A percentile compares a stretch with the other conserved stretches of the same genome.
phyloP scores from a whole-genome alignment of 495 filamentous ascomycete genomes.

The Symbiotaphrina buchneri region DNA sequence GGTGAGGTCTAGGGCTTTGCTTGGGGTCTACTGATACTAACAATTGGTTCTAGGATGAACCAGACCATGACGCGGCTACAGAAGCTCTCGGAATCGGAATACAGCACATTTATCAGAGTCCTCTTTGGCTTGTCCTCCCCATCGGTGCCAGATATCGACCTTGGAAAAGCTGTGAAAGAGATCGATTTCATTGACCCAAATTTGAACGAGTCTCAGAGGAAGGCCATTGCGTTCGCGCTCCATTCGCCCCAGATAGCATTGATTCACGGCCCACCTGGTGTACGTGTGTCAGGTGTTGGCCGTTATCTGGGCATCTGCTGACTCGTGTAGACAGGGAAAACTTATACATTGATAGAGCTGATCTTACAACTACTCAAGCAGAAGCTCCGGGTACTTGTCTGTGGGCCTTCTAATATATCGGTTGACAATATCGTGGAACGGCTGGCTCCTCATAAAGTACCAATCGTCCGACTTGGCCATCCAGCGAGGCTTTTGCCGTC shows the following conservation, averaged over 20 bases:
- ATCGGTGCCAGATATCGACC: constrained; percentile 23
- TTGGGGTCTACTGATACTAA: background rate
- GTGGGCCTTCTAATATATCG: constrained; percentile 86
- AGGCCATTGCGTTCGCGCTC: constrained; percentile 76
- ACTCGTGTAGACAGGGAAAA: constrained; percentile 56
- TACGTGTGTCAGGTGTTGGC: no score
- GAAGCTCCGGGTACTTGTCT: constrained; percentile 62
- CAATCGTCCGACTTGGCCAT: constrained; percentile 78
- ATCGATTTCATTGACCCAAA: constrained; percentile 56
- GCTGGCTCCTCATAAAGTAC: constrained; percentile 57
- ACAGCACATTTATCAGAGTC: constrained; percentile 56
- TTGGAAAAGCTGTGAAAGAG: constrained; percentile 15
- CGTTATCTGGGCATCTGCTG: background rate
- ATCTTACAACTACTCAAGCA: constrained; percentile 64
- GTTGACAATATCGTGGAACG: constrained; percentile 99
- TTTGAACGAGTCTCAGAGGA: constrained; percentile 77
- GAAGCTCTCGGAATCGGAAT: constrained; percentile 45
- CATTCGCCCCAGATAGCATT: constrained; percentile 66
- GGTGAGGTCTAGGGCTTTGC: constrained; percentile 20
- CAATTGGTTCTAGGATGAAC: constrained; percentile 45
- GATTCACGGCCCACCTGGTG: constrained; percentile 85
- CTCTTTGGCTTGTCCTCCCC: constrained; percentile 53
- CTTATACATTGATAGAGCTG: constrained; percentile 87
- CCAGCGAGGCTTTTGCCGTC: constrained; percentile 79
- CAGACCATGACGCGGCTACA: constrained; percentile 62